Percentiles rank a stretch among this genome's conserved stretches.
Conservation (phyloP, 2,329 filamentous ascomycete species). For the Curvularia eragrostidis region DNA sequence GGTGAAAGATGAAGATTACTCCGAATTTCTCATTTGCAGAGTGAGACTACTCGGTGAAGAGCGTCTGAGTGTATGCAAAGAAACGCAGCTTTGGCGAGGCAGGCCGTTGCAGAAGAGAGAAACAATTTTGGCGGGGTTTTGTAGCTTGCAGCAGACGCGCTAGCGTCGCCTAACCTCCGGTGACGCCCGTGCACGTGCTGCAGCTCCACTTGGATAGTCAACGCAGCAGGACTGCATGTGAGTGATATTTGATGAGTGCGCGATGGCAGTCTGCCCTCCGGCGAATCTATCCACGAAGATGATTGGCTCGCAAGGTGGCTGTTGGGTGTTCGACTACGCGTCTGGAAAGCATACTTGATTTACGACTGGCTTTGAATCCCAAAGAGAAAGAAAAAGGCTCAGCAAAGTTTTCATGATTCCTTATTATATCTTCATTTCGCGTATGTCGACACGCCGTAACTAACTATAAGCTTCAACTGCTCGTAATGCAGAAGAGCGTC, state of each 20-base stretch:
- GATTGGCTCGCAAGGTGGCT: too few species aligned
- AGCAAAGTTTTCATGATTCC: background rate
- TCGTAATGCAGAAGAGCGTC: background rate
- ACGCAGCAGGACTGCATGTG: background rate
- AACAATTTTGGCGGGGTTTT: slow-evolving; percentile 49
- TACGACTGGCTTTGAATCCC: slow-evolving; percentile 24
- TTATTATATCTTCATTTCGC: slow-evolving; percentile 1
- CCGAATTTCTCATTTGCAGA: slow-evolving; percentile 97
- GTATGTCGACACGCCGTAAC: background rate
- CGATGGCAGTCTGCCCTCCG: background rate
- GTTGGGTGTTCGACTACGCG: slow-evolving; percentile 16
- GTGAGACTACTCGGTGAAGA: slow-evolving; percentile 39
- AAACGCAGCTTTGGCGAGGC: slow-evolving; percentile 93
- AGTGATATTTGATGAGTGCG: background rate
- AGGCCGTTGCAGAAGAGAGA: slow-evolving; percentile 68
- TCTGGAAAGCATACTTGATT: slow-evolving; percentile 33
- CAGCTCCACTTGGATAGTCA: background rate
- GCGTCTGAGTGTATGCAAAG: slow-evolving; percentile 82
- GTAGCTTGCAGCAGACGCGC: slow-evolving; percentile 35
- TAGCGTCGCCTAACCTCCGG: slow-evolving; percentile 26
- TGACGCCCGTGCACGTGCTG: slow-evolving; percentile 9
- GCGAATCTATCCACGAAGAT: too few species aligned
- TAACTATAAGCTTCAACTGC: background rate
- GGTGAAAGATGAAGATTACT: slow-evolving; percentile 82
- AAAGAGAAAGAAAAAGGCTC: background rate